Percentiles rank a stretch among this genome's conserved stretches.
phyloP scores from a whole-genome alignment of 2,329 filamentous ascomycete genomes.

The Paracamarosporium sp. region DNA sequence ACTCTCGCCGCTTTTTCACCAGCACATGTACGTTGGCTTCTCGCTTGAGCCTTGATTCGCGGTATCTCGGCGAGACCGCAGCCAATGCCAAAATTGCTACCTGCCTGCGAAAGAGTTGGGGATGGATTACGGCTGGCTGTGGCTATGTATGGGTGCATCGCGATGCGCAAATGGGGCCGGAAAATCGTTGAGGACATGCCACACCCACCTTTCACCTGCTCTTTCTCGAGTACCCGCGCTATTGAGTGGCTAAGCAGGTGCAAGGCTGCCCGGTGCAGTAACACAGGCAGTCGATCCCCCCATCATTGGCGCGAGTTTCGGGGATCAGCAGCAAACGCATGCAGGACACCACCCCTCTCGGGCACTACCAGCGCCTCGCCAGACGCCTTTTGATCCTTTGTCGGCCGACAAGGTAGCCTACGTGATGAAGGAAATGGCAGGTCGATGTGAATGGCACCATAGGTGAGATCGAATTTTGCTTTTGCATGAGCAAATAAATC shows the following conservation, averaged over 20 bases:
- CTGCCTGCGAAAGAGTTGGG: background rate
- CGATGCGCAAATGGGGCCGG: no score
- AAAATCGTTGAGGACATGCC: no score
- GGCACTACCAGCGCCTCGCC: constrained; percentile 40
- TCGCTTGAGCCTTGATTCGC: background rate
- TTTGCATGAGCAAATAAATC: background rate
- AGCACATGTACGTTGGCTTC: background rate
- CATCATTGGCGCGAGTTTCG: constrained; percentile 26
- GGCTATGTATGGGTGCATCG: background rate
- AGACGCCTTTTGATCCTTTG: constrained; percentile 33
- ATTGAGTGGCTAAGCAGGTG: constrained; percentile 7
- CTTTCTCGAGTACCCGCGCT: constrained; percentile 4
- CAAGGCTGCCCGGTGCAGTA: constrained; percentile 21
- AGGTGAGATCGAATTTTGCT: constrained; percentile 5
- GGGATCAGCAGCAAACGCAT: constrained; percentile 23
- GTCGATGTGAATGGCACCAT: constrained; percentile 24
- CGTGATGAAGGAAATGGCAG: constrained; percentile 17
- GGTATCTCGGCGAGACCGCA: background rate
- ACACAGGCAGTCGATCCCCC: constrained; percentile 29
- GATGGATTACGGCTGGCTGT: background rate
- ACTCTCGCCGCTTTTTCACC: constrained; percentile 17
- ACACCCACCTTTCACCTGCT: background rate
- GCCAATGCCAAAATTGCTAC: background rate
- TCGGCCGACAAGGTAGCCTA: constrained; percentile 19
- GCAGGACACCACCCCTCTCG: constrained; percentile 19